These are phyloP conservation scores for Brassica nigra DNA, from an alignment of 345 rosid species.

Conservation along the genomic window DNA sequence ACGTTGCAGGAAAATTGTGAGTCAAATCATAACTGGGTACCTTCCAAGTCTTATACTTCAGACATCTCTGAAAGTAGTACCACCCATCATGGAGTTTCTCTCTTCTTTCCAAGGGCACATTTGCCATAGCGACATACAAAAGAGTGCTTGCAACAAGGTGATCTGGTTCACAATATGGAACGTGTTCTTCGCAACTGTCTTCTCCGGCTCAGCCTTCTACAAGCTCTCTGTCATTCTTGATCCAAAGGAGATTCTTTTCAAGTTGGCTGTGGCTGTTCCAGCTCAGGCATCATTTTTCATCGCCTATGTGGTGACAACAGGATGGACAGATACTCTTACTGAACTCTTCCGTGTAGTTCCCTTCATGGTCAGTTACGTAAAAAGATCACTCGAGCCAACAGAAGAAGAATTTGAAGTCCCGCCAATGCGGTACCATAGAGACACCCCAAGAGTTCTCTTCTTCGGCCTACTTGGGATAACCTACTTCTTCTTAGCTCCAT, in stretches of 20 bases:
- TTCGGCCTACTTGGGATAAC: constrained; percentile 90
- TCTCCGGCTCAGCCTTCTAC: constrained; percentile 78
- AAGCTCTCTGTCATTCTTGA: constrained; percentile 69
- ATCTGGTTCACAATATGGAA: constrained; percentile 98
- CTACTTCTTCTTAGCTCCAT: constrained; percentile 89
- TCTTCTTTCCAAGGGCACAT: constrained; percentile 91
- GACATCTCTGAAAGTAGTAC: constrained; percentile 74
- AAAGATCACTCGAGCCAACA: constrained; percentile 53
- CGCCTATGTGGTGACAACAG: constrained; percentile 93
- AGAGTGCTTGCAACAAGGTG: constrained; percentile 91
- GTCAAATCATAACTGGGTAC: constrained; percentile 81
- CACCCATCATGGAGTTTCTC: constrained; percentile 91
- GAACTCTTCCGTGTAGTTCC: constrained; percentile 90
- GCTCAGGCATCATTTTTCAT: constrained; percentile 97
- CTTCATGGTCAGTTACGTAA: constrained; percentile 54
- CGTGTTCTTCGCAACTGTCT: constrained; percentile 85
- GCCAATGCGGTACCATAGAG: constrained; percentile 74
- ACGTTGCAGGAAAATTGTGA: constrained; percentile 71
- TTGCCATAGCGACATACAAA: constrained; percentile 78
- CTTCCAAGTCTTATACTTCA: constrained; percentile 93
- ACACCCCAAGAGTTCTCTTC: constrained; percentile 82
- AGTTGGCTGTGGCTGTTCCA: constrained; percentile 84
- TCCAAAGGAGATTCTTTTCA: constrained; percentile 68
- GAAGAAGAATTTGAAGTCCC: constrained; percentile 67
- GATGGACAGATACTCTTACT: constrained; percentile 87